Base-by-base conservation (phyloP, 2,329 filamentous ascomycete species). In the Phialemoniopsis sp. region DNA sequence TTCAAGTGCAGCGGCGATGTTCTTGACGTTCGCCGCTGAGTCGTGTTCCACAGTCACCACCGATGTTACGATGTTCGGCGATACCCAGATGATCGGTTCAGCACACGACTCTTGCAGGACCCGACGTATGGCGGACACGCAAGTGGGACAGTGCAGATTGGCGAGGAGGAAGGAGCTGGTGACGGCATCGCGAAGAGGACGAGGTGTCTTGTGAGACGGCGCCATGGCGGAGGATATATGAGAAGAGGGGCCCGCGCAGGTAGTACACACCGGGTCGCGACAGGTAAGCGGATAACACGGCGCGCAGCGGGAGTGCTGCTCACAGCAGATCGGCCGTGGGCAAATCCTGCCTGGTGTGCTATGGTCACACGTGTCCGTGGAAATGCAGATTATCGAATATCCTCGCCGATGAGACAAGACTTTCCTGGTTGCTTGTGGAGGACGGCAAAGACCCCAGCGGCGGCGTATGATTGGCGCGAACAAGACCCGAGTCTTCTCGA, bases 81-180 rank as follows among this genome's bases (percentile, higher is more conserved):
- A 83, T 21, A 87, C 74, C 64, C 76, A 80, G 39, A 54, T 67
- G 65, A 67, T 64, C 53, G 56, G 74, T 63, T 53, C 59, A 38
- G 50, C 54, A 48, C 63, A 76, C 15, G 59, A 58, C 33, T 66
- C 69, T 42, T 57, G 67, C 42, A 89, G 63, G 43, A 74, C 70
- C 39, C 73, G 65, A 52, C 79, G 71, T 54, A 89, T 87, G 48
- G 73, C 70, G 29, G 76, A 73, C 36, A 87, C 78, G 58, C 85
- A 89, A 44, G 83, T 85, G 13, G 84, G 80, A 63, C 85, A 89
- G 62, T 89, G 85, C n/a, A 89, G 70, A 58, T 89, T 89, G 45
- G 73, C 77, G 49, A 89, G 67, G 45, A 88, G 70, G 53, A 84
- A 79, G 28, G 77, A 82, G 3, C 78, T 82, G 12, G 70, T 75